These are phyloP conservation scores for Brettanomyces custersianus DNA, from an alignment of 805 yeast genomes.

Conservation along the genomic window DNA sequence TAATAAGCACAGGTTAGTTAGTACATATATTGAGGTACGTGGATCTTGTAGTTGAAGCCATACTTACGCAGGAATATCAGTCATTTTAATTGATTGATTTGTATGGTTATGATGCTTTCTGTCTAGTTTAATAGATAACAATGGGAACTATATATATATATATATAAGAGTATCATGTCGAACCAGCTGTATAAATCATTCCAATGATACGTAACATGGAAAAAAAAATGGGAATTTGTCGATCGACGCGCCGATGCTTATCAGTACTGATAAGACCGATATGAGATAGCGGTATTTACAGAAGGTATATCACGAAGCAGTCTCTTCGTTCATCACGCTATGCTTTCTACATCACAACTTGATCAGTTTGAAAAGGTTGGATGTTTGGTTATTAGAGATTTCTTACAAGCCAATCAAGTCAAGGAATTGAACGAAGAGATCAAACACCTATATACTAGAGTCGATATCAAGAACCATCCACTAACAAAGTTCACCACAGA, in stretches of 20 bases:
- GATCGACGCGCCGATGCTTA: too few relatives aligned
- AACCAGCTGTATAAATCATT: too few relatives aligned
- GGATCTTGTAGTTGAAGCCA: neutral
- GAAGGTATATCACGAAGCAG: too few relatives aligned
- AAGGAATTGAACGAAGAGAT: constrained; percentile 33
- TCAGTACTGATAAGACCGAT: too few relatives aligned
- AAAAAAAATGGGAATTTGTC: too few relatives aligned
- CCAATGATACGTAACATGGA: too few relatives aligned
- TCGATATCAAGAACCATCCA: constrained; percentile 55
- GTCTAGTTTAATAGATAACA: too few relatives aligned
- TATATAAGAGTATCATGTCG: too few relatives aligned
- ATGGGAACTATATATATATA: too few relatives aligned
- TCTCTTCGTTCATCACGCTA: too few relatives aligned
- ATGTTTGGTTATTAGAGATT: constrained; percentile 49
- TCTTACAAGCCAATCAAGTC: constrained; percentile 36
- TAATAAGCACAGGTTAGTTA: neutral
- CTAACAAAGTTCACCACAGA: constrained; percentile 59
- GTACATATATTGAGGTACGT: neutral
- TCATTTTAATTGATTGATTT: constrained; percentile 15
- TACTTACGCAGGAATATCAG: constrained; percentile 28
- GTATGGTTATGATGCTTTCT: neutral
- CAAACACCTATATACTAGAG: constrained; percentile 32
- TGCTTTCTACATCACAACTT: constrained; percentile 42
- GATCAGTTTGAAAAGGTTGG: constrained; percentile 46
- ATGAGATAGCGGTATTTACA: too few relatives aligned